Evolutionary conservation across 2,329 filamentous ascomycete species (phyloP), one percentile per base, ranked within the genome.

Genomic region (Coniochaeta sp.): DNA sequence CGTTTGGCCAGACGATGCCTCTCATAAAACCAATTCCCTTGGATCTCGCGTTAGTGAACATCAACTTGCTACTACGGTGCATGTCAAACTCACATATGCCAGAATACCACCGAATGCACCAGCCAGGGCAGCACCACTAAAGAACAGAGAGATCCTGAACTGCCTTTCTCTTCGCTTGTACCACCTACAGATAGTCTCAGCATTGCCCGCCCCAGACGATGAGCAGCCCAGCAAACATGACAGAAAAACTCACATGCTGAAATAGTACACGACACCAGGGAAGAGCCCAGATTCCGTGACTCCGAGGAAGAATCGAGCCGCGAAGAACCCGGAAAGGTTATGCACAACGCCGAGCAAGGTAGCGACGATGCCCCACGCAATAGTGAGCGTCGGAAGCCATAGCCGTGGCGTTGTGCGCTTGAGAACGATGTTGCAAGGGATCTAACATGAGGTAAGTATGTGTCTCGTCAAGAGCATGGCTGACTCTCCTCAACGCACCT

Each of bases 351-450:
- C 82, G 61, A 73, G 71, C 28, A 82, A 63, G 0, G 81, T 84
- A 0, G 81, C 79, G 0, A 84, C 81, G 16, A 82, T 71, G 0
- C 82, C 82, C 81, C 81, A 84, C 0, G 75, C 69, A 2, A 84
- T 71, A 1, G 84, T 86, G 2, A 87, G 70, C 0, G 82, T 82
- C 0, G 83, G 83, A 0, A 86, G 71, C 83, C 81, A 86, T 24
- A 83, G 69, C 3, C 75, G 71, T 0, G 84, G 84, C 0, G 81
- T 85, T 0, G 84, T 87, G 0, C 79, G 74, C 65, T 87, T 88
- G 19, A 87, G 76, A 11, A 86, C 73, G 63, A 87, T 82, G 64
- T 87, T 87, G 66, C 83, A 86, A 0, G 84, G 84, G 6, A 87
- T 77, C 79, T 81, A 12, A 5, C 14, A 1, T 3, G 3, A 1